These are phyloP conservation scores for Verticillium alfalfae DNA, from an alignment of 2,329 filamentous ascomycete genomes.

Conservation along the genomic window DNA sequence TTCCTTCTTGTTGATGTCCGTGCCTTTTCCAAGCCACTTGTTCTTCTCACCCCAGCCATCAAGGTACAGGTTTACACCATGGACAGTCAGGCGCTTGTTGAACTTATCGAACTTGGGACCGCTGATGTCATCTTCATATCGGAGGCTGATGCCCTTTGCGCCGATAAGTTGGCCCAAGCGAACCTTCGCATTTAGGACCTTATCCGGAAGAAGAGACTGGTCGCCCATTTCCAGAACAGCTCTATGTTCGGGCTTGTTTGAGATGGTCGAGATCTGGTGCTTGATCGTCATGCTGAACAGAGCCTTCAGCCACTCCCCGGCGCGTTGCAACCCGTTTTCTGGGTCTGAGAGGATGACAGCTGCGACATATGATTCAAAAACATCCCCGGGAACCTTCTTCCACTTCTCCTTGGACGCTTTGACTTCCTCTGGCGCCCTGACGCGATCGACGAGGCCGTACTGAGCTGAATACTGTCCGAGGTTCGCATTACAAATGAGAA, in stretches of 20 bases:
- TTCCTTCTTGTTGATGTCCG: slow-evolving; percentile 61
- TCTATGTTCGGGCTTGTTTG: slow-evolving; percentile 5
- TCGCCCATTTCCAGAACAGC: slow-evolving; percentile 12
- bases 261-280: slow-evolving; percentile 37
- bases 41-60: slow-evolving; percentile 63
- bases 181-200: slow-evolving; percentile 39
- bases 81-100: slow-evolving; percentile 48
- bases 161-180: slow-evolving; percentile 46
- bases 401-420: slow-evolving; percentile 34
- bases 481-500: slow-evolving; percentile 74
- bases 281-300: slow-evolving; percentile 67
- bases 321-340: slow-evolving; percentile 52
- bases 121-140: slow-evolving; percentile 52
- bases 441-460: slow-evolving; percentile 65
- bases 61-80: slow-evolving; percentile 58
- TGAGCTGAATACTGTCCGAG: slow-evolving; percentile 62
- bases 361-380: slow-evolving; percentile 88
- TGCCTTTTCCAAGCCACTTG: slow-evolving; percentile 57
- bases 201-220: neutral
- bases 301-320: slow-evolving; percentile 65
- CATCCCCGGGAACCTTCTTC: slow-evolving; percentile 73
- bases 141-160: slow-evolving; percentile 51
- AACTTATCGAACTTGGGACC: slow-evolving; percentile 45
- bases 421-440: slow-evolving; percentile 49
- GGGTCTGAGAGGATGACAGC: slow-evolving; percentile 68